Percentiles rank a stretch among this genome's conserved stretches.
phyloP scores from a whole-genome alignment of 352 stramenopile species.

The Phytophthora foliorum region DNA sequence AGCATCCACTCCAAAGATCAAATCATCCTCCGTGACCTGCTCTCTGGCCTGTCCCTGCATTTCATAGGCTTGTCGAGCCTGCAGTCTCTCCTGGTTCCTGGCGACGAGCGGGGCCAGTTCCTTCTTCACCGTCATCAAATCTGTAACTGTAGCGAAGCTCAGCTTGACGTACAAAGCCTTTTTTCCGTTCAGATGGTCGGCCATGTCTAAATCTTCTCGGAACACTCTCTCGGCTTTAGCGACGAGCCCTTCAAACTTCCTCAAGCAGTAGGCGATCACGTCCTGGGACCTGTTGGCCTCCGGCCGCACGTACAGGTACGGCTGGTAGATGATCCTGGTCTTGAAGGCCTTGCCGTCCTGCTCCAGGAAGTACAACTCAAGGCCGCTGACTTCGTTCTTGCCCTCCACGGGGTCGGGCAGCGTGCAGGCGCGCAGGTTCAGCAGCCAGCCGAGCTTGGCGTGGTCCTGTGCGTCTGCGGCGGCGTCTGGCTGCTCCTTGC shows the following conservation, averaged over 20 bases:
- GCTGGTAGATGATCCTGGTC: conserved; percentile 94
- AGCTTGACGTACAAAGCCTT: conserved; percentile 92
- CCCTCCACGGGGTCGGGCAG: conserved; percentile 63
- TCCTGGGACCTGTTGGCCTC: conserved; percentile 71
- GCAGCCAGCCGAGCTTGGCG: conserved; percentile 71
- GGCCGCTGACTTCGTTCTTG: conserved; percentile 87
- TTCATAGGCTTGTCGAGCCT: conserved; percentile 76
- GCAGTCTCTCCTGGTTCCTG: conserved; percentile 72
- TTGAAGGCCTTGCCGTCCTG: conserved; percentile 97
- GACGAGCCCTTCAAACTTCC: conserved; percentile 90
- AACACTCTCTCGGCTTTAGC: conserved; percentile 78
- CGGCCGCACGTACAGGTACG: conserved; percentile 97
- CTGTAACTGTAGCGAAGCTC: conserved; percentile 86
- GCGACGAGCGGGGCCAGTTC: conserved; percentile 67
- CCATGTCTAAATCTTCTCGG: conserved; percentile 93
- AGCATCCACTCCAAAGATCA: conserved; percentile 42
- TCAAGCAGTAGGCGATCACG: conserved; percentile 82
- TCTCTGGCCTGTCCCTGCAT: conserved; percentile 57
- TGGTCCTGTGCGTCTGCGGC: conserved; percentile 16
- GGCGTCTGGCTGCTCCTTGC: conserved; percentile 26
- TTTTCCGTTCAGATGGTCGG: conserved; percentile 91
- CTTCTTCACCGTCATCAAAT: conserved; percentile 78
- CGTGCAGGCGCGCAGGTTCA: conserved; percentile 74
- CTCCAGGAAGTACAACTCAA: conserved; percentile 97
- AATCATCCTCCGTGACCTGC: conserved; percentile 53